Base-by-base conservation (phyloP, 176 grass and related monocot species). In the Bonia amplexicaulis region DNA sequence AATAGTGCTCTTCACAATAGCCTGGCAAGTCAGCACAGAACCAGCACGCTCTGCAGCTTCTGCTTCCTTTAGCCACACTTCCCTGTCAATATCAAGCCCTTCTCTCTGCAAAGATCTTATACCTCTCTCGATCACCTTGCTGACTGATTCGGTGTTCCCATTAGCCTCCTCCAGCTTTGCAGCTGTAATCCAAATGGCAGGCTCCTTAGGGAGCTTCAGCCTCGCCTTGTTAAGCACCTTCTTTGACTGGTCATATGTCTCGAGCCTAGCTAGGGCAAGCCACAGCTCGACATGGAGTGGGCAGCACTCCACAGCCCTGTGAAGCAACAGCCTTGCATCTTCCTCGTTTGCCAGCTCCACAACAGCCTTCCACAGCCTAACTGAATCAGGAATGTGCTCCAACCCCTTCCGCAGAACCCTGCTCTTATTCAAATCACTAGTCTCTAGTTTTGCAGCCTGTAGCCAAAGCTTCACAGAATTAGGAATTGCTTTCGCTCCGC, bases 161-260 rank as follows among this genome's bases (percentile, higher is more conserved):
- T 94, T 94, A 68, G 95, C 92, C 75, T 97, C 95, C 84, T 97
- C 95, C 7, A 97, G 86, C 78, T 97, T 97, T 71, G 95, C 95
- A 79, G 95, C 95, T 66, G 92, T 97, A 33, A 97, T 97, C 95
- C 95, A 97, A 88, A 97, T 97, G 72, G 92, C 87, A 82, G 90
- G 95, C 51, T 97, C 95, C 73, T 94, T 97, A 7, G 87, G 22
- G 23, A 97, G 90, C 66, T 91, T 97, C 71, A 92, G 74, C 69
- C 95, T 97, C 5, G 95, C 92, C 88, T 91, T 92, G 70, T 97
- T 97, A 41, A 97, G 95, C 3, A 97, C 95, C 81, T 94, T 94
- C 85, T 90, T 97, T 19, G 95, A 87, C 85, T 94, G 95, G 42
- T 97, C 95, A 88, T 97, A 97, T 12, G 95, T 94, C 62, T 97